phyloP scores from a whole-genome alignment of 768 basidiomycete species.

The Boletus pseudo-olivaceus region DNA sequence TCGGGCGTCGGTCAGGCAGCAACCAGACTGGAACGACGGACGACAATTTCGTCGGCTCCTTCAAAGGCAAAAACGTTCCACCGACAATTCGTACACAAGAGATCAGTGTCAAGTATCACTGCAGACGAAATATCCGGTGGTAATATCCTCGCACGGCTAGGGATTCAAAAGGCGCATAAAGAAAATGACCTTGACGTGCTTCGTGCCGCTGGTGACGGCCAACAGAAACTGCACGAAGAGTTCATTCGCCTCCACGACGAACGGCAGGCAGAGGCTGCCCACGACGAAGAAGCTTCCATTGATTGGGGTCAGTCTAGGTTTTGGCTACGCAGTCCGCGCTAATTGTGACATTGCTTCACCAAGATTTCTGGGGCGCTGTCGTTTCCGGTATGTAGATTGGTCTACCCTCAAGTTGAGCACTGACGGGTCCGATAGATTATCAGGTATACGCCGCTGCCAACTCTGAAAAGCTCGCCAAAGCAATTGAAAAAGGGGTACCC shows the following conservation, averaged over 20 bases:
- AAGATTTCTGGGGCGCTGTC: constrained; percentile 94
- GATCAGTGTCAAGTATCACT: constrained; percentile 58
- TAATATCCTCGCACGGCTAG: constrained; percentile 53
- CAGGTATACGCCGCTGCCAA: constrained; percentile 78
- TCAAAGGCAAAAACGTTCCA: constrained; percentile 18
- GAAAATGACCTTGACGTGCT: constrained; percentile 36
- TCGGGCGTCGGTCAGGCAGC: constrained; percentile 24
- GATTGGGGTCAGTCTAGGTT: constrained; percentile 65
- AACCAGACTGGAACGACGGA: constrained; percentile 25
- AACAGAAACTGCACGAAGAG: constrained; percentile 71
- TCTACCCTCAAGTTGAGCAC: neutral
- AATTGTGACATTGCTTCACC: constrained; percentile 2
- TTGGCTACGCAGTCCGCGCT: neutral
- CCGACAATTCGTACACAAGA: constrained; percentile 48
- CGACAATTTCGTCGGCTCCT: constrained; percentile 28
- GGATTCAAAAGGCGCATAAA: constrained; percentile 43
- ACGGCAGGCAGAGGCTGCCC: constrained; percentile 39
- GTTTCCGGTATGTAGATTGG: constrained; percentile 61
- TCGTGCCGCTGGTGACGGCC: constrained; percentile 57
- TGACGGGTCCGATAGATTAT: constrained; percentile 59
- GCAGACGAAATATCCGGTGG: constrained; percentile 38
- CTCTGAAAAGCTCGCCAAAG: constrained; percentile 76
- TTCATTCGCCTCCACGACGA: constrained; percentile 66
- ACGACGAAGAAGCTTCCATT: constrained; percentile 45
- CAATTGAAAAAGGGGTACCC: constrained; percentile 92